Evolutionary conservation across 495 filamentous ascomycete genomes (phyloP), one percentile per base, ranked within the genome.

Genomic region (Penicillium flavigenum): DNA sequence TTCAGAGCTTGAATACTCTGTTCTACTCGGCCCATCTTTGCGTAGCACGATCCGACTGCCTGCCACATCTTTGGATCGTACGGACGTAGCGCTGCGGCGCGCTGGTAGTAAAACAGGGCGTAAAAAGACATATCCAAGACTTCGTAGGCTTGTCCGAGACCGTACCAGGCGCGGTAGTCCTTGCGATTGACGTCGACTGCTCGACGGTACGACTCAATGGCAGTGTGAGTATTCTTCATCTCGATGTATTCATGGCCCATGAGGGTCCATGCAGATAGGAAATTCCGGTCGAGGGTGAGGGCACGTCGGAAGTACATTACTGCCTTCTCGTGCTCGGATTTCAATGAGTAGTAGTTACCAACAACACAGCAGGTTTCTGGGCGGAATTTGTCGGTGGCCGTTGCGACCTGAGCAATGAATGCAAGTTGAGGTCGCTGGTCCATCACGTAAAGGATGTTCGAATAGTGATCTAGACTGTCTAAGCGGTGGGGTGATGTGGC

Each of bases 181-280:
- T 92, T 89, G 43, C 94, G 86, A 69, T 99, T 98, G 66, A 93
- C 88, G 62, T 98, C 95, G 5, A 99, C 95, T 1, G 95, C 95
- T 16, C 95, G 87, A 5, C 95, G 87, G 65, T 99, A 99, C 10
- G 88, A 92, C 70, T 99, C 95, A 59, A 99, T 98, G 16, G 95
- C 95, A 0, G 95, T 92, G 64, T 99, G 95, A 0, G 95, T 99
- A 65, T 99, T 99, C 65, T 98, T 99, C 76, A 99, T 87, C 69
- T 99, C 95, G 34, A 98, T 90, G 70, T 97, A 99, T 68, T 99
- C 95, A 69, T 98, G 95, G 9, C 95, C 95, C 95, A 99, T 99
- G 1, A 99, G 79, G 1, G 92, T 99, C 95, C 95, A 99, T 14
- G 95, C 95, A 5, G 90, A 93, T 31, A 96, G 79, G 62, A 93